A percentile compares a stretch with the other conserved stretches of the same genome.
phyloP scores from a whole-genome alignment of 345 rosid species.

The Arabidopsis arenosa region DNA sequence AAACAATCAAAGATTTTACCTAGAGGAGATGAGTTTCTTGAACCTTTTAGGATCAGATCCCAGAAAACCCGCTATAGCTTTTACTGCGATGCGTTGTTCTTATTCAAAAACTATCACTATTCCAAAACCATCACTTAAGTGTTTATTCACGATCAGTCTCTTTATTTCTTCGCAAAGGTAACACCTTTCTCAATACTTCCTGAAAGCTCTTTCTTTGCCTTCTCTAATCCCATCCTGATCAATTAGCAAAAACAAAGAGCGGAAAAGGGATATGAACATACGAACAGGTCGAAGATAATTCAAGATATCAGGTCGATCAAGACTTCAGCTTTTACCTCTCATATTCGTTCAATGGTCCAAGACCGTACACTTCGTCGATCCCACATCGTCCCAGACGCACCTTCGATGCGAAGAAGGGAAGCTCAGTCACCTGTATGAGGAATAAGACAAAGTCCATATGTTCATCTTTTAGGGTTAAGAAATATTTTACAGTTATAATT shows the following conservation, averaged over 20 bases:
- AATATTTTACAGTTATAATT: neutral
- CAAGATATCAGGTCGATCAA: neutral
- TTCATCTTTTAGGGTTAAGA: neutral
- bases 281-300: neutral
- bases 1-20: neutral
- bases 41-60: slow-evolving; percentile 18
- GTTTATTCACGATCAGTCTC: slow-evolving; percentile 1
- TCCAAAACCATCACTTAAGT: slow-evolving; percentile 10
- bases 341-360: slow-evolving; percentile 80
- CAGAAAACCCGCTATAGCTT: neutral
- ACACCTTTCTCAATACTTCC: slow-evolving; percentile 85
- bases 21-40: neutral
- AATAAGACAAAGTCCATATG: neutral
- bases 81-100: slow-evolving; percentile 21
- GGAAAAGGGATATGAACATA: neutral
- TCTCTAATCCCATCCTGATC: slow-evolving; percentile 74
- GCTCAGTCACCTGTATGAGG: slow-evolving; percentile 79
- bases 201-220: slow-evolving; percentile 84
- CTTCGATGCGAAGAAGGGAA: slow-evolving; percentile 92
- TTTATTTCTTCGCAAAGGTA: slow-evolving; percentile 66
- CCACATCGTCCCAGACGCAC: slow-evolving; percentile 83
- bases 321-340: slow-evolving; percentile 65
- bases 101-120: slow-evolving; percentile 31
- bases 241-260: neutral
- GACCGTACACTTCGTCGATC: slow-evolving; percentile 72